phyloP scores from a whole-genome alignment of 2,329 filamentous ascomycete species.

The Hirsutella minnesotensis region DNA sequence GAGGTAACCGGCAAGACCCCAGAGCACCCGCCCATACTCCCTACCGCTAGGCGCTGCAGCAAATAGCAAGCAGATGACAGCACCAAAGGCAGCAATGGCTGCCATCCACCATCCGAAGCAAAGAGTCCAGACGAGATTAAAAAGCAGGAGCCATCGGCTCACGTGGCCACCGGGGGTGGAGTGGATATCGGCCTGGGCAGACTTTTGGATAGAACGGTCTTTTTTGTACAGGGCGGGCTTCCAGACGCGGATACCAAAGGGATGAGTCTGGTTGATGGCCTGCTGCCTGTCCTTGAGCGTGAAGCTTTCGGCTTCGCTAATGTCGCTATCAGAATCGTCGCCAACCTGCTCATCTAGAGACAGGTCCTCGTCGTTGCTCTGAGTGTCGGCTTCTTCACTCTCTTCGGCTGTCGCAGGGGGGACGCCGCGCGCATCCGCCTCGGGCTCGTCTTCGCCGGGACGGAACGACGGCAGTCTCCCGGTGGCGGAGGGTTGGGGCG shows the following conservation, averaged over 20 bases:
- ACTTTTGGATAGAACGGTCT: slow-evolving; percentile 88
- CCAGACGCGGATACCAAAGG: slow-evolving; percentile 97
- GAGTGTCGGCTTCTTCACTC: slow-evolving; percentile 12
- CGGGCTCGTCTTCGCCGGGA: slow-evolving; percentile 8
- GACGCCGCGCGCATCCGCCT: slow-evolving; percentile 10
- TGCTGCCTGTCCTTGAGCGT: slow-evolving; percentile 93
- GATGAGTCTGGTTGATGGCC: slow-evolving; percentile 97
- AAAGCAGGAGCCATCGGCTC: slow-evolving; percentile 70
- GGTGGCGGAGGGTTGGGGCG: slow-evolving; percentile 19
- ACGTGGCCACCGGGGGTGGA: slow-evolving; percentile 83
- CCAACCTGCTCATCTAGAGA: slow-evolving; percentile 36
- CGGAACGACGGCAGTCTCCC: slow-evolving; percentile 30
- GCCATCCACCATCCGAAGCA: slow-evolving; percentile 96
- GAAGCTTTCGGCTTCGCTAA: slow-evolving; percentile 94
- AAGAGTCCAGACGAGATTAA: slow-evolving; percentile 84
- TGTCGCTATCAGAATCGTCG: slow-evolving; percentile 55
- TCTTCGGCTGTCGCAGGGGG: slow-evolving; percentile 8
- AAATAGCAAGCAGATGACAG: slow-evolving; percentile 67
- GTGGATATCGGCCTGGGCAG: slow-evolving; percentile 92
- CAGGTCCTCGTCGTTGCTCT: slow-evolving; percentile 24
- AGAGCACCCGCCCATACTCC: slow-evolving; percentile 77
- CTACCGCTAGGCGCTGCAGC: slow-evolving; percentile 67
- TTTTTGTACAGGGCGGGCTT: slow-evolving; percentile 99
- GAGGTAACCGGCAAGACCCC: slow-evolving; percentile 74
- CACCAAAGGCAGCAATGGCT: slow-evolving; percentile 60